Conservation (phyloP, 1,284 basidiomycete species). For the Sphagnurus paluster region DNA sequence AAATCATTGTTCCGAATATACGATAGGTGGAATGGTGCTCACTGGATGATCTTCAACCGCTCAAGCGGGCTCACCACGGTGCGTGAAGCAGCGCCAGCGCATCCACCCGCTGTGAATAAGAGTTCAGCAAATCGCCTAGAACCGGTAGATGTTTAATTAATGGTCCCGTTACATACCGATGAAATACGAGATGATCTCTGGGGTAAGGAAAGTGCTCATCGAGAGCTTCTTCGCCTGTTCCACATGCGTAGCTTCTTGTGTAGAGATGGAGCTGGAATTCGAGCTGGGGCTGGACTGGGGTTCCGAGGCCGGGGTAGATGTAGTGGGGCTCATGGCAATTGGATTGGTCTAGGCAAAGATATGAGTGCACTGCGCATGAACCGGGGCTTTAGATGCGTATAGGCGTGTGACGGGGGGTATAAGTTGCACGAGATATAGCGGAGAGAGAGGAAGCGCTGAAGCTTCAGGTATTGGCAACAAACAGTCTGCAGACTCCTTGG, state of each 20-base stretch:
- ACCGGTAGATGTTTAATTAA: constrained; percentile 2
- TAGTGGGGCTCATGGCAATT: constrained; percentile 9
- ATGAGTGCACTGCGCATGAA: constrained; percentile 17
- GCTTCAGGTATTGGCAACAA: too few relatives aligned
- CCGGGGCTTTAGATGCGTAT: constrained; percentile 5
- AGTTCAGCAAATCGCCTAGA: constrained; percentile 21
- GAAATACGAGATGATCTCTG: constrained; percentile 63
- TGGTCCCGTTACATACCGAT: constrained; percentile 30
- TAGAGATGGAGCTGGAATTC: not conserved
- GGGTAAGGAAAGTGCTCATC: constrained; percentile 38
- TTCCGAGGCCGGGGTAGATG: constrained; percentile 4
- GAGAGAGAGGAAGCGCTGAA: too few relatives aligned
- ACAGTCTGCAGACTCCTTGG: too few relatives aligned
- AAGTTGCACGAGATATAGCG: not conserved
- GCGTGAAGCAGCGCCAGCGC: constrained; percentile 81
- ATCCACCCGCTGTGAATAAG: constrained; percentile 70
- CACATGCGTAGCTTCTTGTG: constrained; percentile 5
- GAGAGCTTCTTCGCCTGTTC: constrained; percentile 12
- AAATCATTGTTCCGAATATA: not conserved
- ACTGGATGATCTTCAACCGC: constrained; percentile 95
- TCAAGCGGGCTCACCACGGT: constrained; percentile 93
- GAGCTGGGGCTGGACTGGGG: constrained; percentile 7
- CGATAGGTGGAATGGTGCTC: constrained; percentile 14
- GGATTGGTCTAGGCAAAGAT: constrained; percentile 7
- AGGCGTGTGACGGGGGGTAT: constrained; percentile 15